A percentile compares a stretch with the other conserved stretches of the same genome.
Evolutionary conservation across 2,329 filamentous ascomycete genomes (phyloP).

Genomic region (Aureobasidium sp.): DNA sequence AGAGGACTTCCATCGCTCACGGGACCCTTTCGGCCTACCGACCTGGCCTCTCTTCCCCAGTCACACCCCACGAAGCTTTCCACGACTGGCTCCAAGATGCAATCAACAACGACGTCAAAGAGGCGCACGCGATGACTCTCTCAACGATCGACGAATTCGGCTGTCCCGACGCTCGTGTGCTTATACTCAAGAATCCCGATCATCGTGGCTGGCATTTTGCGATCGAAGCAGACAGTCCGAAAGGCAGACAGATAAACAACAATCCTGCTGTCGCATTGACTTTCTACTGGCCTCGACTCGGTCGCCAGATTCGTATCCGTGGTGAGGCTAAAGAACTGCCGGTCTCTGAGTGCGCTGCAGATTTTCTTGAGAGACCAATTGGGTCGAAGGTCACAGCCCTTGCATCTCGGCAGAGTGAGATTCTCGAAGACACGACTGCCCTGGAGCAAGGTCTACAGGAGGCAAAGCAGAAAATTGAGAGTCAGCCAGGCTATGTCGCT

Average conservation of each 20-base stretch:
- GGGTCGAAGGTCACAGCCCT: not conserved
- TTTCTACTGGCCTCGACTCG: not conserved
- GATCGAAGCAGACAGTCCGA: not conserved
- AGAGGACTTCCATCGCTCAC: not conserved
- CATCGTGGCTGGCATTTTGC: not conserved
- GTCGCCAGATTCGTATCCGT: not conserved
- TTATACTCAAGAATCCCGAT: not conserved
- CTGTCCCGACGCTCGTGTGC: not conserved
- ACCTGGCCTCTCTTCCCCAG: not conserved
- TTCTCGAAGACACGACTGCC: not conserved
- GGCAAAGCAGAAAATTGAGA: not conserved
- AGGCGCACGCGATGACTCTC: not conserved
- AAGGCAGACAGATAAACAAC: not conserved
- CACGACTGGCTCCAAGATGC: not conserved
- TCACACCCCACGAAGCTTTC: not conserved
- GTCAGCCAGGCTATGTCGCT: not conserved
- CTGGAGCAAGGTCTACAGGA: not conserved
- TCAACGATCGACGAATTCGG: not conserved
- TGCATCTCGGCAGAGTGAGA: not conserved
- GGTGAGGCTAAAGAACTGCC: not conserved
- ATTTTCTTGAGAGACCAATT: not conserved
- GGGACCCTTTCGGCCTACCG: not conserved
- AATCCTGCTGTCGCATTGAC: constrained; percentile 2
- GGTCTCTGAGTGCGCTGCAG: not conserved
- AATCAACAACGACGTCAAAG: not conserved